phyloP scores from a whole-genome alignment of 768 basidiomycete species.

The Kwoniella botswanensis region DNA sequence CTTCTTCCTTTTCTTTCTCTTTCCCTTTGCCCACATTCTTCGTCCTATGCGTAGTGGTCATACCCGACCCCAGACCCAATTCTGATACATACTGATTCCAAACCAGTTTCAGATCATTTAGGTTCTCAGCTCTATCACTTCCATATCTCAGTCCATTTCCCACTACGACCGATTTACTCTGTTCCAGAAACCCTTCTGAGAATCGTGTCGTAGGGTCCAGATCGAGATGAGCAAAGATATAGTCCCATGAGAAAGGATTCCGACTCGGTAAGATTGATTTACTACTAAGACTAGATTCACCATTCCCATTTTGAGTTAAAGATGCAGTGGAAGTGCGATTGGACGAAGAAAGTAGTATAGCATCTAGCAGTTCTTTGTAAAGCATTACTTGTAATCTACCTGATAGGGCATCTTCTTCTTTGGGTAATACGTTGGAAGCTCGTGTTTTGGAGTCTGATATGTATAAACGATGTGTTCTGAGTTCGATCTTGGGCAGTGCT shows the following conservation, averaged over 20 bases:
- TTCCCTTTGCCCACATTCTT: not conserved
- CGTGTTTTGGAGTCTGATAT: conserved; percentile 59
- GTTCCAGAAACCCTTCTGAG: conserved; percentile 48
- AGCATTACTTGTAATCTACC: conserved; percentile 58
- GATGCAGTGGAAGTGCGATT: not conserved
- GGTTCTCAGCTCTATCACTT: conserved; percentile 25
- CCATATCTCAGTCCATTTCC: conserved; percentile 49
- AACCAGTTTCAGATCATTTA: conserved; percentile 40
- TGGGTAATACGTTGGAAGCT: conserved; percentile 48
- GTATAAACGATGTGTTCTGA: conserved; percentile 48
- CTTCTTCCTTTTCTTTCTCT: conserved; percentile 16
- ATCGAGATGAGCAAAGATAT: conserved; percentile 45
- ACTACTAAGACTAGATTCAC: not conserved
- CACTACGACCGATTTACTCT: conserved; percentile 46
- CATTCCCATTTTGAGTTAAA: not conserved
- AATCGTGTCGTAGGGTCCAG: conserved; percentile 41
- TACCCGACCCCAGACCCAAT: conserved; percentile 48
- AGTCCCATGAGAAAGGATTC: conserved; percentile 36
- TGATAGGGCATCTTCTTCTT: conserved; percentile 53
- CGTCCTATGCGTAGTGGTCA: not conserved
- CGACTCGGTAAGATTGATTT: conserved; percentile 33
- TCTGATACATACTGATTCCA: conserved; percentile 48
- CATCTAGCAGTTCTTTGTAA: conserved; percentile 58
- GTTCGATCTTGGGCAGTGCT: conserved; percentile 8
- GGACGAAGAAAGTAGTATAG: conserved; percentile 39